Base-by-base conservation (phyloP, 2,329 filamentous ascomycete genomes). In the Alternaria triticimaculans region DNA sequence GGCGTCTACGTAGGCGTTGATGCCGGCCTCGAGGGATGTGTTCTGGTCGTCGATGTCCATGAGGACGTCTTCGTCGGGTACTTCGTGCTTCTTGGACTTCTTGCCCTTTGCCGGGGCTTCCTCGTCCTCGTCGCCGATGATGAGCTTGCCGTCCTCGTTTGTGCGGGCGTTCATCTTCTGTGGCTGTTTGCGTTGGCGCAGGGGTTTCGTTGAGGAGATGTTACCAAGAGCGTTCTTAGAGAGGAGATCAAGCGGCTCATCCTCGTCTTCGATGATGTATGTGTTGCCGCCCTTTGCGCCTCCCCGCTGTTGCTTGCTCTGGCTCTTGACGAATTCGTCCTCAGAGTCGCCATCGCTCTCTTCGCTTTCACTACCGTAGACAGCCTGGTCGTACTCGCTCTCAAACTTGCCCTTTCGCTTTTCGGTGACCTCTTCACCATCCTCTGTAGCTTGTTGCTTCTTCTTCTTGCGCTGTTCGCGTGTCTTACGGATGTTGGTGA, bases 361-460 rank as follows among this genome's bases (percentile, higher is more conserved):
- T 55, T 83, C 85, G 53, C 85, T 90, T 12, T 81, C 81, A 59
- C 73, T 77, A 77, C 93, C 94, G 77, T 97, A 97, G 33, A 99
- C 88, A n/a, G 95, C 94, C 80, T 97, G 92, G 79, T 98, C 95
- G 80, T 96, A 97, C 76, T 96, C 95, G 81, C 92, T 96, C 80
- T 94, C 93, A 77, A 96, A 97, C 63, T 89, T 88, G 73, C 87
- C 83, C 77, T 87, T 86, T 60, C 82, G 72, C 63, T 66, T 84
- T 76, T 80, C 72, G 7, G 68, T 65, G 15, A 63, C 56, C 15
- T 70, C 83, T 2, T 85, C 86, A 0, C 85, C 86, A 4, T 87
- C 88, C 8, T 86, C 90, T 10, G 84, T 86, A 8, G 83, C 86
- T 26, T 85, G 88, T 71, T 87, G 91, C 86, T 94, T 97, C 86